Conservation (phyloP, 257 asterid genomes). For the Linaria vulgaris region DNA sequence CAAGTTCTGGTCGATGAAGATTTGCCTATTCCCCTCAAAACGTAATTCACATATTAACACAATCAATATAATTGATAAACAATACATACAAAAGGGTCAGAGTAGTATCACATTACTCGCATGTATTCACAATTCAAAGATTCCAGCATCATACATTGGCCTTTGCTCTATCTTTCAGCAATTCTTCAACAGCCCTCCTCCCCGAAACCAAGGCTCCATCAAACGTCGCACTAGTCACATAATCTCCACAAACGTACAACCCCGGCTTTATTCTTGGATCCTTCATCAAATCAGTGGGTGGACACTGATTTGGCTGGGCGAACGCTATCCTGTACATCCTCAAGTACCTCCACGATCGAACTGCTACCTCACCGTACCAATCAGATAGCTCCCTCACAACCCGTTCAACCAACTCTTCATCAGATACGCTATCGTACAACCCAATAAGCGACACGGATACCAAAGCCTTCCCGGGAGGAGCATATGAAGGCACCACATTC, state of each 20-base stretch:
- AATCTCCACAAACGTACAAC: constrained; percentile 88
- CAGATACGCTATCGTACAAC: constrained; percentile 41
- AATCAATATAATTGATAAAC: constrained; percentile 16
- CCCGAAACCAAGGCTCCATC: constrained; percentile 96
- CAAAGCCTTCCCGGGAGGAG: constrained; percentile 73
- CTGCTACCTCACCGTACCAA: constrained; percentile 69
- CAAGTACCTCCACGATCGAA: constrained; percentile 66
- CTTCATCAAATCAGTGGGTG: constrained; percentile 76
- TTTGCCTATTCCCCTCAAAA: no score
- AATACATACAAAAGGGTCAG: constrained; percentile 13
- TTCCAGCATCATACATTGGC: constrained; percentile 35
- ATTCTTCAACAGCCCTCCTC: constrained; percentile 81
- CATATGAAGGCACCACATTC: constrained; percentile 78
- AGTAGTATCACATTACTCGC: neutral
- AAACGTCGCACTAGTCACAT: constrained; percentile 80
- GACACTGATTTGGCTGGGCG: constrained; percentile 91
- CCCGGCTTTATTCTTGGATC: constrained; percentile 56
- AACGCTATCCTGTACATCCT: constrained; percentile 66
- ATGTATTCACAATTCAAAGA: neutral
- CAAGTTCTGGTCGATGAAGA: no score
- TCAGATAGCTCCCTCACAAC: constrained; percentile 60
- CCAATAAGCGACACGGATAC: constrained; percentile 80
- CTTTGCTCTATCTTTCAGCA: constrained; percentile 56
- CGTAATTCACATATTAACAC: no score
- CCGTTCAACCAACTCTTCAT: constrained; percentile 58